These are phyloP conservation scores for Forsythia suspensa DNA, from an alignment of 257 asterid species.

Conservation along the genomic window DNA sequence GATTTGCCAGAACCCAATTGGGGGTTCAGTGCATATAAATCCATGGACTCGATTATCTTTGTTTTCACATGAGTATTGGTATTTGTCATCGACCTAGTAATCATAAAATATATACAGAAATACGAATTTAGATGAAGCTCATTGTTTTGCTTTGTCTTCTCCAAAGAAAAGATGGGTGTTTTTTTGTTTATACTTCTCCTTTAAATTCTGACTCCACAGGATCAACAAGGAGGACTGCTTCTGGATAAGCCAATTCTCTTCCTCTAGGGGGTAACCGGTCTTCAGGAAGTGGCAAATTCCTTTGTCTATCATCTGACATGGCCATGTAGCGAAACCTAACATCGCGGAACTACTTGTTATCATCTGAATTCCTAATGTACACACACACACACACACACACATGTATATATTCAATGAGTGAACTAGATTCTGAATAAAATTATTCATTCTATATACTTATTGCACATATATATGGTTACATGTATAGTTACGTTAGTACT, in stretches of 20 bases:
- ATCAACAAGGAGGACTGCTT: constrained; percentile 82
- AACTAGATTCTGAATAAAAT: neutral
- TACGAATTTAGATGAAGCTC: neutral
- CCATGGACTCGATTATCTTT: constrained; percentile 83
- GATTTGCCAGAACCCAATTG: constrained; percentile 86
- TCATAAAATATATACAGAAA: neutral
- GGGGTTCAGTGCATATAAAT: constrained; percentile 63
- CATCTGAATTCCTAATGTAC: neutral
- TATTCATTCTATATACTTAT: too few species aligned
- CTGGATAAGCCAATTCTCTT: constrained; percentile 74
- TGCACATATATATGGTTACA: neutral
- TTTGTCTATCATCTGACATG: constrained; percentile 68
- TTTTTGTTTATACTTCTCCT: constrained; percentile 60
- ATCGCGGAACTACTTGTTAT: constrained; percentile 8
- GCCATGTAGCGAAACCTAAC: constrained; percentile 82
- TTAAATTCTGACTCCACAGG: constrained; percentile 78
- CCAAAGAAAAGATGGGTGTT: neutral
- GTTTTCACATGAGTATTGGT: constrained; percentile 77
- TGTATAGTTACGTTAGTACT: neutral
- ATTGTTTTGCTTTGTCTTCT: neutral
- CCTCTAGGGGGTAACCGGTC: constrained; percentile 84
- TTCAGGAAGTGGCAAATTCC: constrained; percentile 76
- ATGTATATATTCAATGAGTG: neutral
- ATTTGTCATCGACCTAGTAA: constrained; percentile 82
- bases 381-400: neutral